Evolutionary conservation across 345 rosid genomes (phyloP), one percentile per base, ranked within the genome.

Genomic region (Draba incana): DNA sequence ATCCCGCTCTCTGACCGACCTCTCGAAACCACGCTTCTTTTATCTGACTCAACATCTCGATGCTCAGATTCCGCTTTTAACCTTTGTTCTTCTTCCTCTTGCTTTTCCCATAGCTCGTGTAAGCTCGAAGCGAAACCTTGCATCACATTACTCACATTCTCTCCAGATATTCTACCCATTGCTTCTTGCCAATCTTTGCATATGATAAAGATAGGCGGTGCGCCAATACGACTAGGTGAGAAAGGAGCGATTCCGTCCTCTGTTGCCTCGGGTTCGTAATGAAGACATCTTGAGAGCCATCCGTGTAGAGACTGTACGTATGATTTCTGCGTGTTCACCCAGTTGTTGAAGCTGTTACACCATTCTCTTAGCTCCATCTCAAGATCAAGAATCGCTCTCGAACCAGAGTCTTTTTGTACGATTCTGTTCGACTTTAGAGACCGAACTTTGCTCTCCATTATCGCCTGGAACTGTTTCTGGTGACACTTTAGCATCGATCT

Each of bases 151-250:
- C 80, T 64, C 31, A 92, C 98, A 4, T 68, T 82, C 58, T 82
- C 77, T 69, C 82, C 89, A 7, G 98, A 87, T 68, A 89, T 74
- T 62, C 83, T 71, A 23, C 33, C 80, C 83, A 87, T 84, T n/a
- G 88, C 88, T 49, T 87, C 88, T 76, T 53, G 77, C 98, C 98
- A 92, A 72, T 92, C 98, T 38, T 89, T 81, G 86, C 96, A 89
- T 37, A 92, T 78, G 27, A 87, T 84, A 56, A 92, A 92, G 62
- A 89, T 67, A 2, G 86, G 82, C 0, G 98, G 94, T 58, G 98
- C 96, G 8, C 94, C 98, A n/a, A 84, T 69, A 35, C 88, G 77
- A 59, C 94, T 48, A 0, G 98, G 98, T 0, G 98, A 92, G 80
- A 89, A 92, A 53, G 98, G 98, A 24, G 90, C 86, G 24, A 80